Evolutionary conservation across 192 early-diverging fungal species (phyloP).

Genomic region (Allomyces arbusculus): DNA sequence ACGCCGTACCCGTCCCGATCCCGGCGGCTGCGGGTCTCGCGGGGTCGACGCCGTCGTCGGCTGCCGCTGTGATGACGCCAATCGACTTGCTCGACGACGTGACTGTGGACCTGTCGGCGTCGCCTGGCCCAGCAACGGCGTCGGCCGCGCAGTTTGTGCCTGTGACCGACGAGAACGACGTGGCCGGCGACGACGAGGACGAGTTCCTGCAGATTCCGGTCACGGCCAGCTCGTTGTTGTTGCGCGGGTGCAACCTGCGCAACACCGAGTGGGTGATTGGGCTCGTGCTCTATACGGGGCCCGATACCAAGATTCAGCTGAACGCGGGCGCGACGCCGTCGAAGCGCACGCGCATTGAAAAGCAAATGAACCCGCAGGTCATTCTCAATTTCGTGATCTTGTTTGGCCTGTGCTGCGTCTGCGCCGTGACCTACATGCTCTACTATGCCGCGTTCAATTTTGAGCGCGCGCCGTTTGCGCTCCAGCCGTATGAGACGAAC

Average conservation of each 20-base stretch:
- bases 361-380: slow-evolving; percentile 77
- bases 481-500: slow-evolving; percentile 18
- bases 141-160: slow-evolving; percentile 35
- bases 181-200: background rate
- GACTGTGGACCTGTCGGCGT: background rate
- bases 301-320: slow-evolving; percentile 91
- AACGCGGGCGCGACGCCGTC: slow-evolving; percentile 82
- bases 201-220: slow-evolving; percentile 29
- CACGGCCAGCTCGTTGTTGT: slow-evolving; percentile 55
- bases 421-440: slow-evolving; percentile 39
- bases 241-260: slow-evolving; percentile 77
- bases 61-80: background rate
- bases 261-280: slow-evolving; percentile 84
- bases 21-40: background rate
- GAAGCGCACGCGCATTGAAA: slow-evolving; percentile 77
- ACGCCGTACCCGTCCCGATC: too few species aligned
- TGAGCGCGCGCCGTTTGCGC: slow-evolving; percentile 24
- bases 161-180: slow-evolving; percentile 43
- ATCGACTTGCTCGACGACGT: background rate
- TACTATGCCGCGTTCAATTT: slow-evolving; percentile 27
- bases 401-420: slow-evolving; percentile 46
- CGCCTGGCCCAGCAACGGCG: slow-evolving; percentile 4
- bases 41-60: background rate
- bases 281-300: slow-evolving; percentile 69
- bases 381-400: slow-evolving; percentile 61